phyloP scores from a whole-genome alignment of 768 basidiomycete species.

The Podaxis mareebaensis region DNA sequence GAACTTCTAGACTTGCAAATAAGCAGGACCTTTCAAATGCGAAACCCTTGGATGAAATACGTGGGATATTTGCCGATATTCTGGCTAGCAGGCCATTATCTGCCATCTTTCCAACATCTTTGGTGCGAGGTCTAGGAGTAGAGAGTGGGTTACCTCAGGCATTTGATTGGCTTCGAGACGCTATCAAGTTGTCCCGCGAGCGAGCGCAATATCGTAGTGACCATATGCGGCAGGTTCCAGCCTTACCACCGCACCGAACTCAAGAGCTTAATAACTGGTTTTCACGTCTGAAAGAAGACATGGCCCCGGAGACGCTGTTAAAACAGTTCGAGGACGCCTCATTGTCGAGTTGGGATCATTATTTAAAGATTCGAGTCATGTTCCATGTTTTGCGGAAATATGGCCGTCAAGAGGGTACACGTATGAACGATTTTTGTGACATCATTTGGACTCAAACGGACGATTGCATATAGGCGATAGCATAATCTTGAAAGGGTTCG shows the following conservation, averaged over 20 bases:
- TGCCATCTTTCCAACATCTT: slow-evolving; percentile 28
- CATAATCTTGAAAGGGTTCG: slow-evolving; percentile 41
- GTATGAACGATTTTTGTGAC: neutral
- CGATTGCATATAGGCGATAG: slow-evolving; percentile 34
- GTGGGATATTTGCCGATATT: slow-evolving; percentile 27
- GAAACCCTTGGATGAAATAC: slow-evolving; percentile 49
- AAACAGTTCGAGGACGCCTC: slow-evolving; percentile 31
- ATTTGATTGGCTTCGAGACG: slow-evolving; percentile 36
- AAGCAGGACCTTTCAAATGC: slow-evolving; percentile 61
- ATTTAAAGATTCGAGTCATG: slow-evolving; percentile 44
- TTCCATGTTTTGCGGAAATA: slow-evolving; percentile 40
- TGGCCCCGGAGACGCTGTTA: slow-evolving; percentile 32
- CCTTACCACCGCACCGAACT: neutral
- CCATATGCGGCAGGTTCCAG: neutral
- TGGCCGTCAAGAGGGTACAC: slow-evolving; percentile 41
- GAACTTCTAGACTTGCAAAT: slow-evolving; percentile 48
- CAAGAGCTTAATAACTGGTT: slow-evolving; percentile 39
- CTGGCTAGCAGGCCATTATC: slow-evolving; percentile 30
- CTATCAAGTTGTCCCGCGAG: neutral
- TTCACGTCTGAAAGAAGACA: slow-evolving; percentile 28
- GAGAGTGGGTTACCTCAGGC: slow-evolving; percentile 35
- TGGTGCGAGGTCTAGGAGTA: slow-evolving; percentile 13
- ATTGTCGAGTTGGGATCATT: slow-evolving; percentile 49
- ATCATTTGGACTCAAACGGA: neutral
- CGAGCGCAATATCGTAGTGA: neutral